Base-by-base conservation (phyloP, 306 rosid species). In the Betula pendula region DNA sequence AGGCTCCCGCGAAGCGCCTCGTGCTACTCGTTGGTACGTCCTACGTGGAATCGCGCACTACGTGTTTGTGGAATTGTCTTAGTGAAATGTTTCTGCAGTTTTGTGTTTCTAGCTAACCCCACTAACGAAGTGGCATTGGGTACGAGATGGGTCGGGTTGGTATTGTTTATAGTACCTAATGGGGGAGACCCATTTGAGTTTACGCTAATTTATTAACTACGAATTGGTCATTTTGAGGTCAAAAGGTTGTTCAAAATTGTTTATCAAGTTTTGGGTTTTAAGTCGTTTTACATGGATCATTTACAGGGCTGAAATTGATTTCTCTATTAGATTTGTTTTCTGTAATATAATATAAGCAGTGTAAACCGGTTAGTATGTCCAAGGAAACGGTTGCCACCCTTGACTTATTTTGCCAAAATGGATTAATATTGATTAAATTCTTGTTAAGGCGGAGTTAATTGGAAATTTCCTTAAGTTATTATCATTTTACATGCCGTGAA, bases 1-100 rank as follows among this genome's bases (percentile, higher is more conserved):
- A 81, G 11, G 90, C 92, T n/a, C 98, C 98, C 0, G 98, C 96
- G 48, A 93, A 88, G 59, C 96, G 98, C 31, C 89, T 93, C 22
- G 89, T 91, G 42, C 87, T 93, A 2, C 84, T 93, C 0, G 90
- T 93, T 56, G 91, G 97, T 93, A 77, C 42, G 88, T 52, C 48
- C 66, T 8, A 38, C 45, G 6, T 0, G 14, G 13, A 69, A 65
- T 25, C 19, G 82, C 68, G 72, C 82, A 1, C 75, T 75, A 71
- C 24, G 71, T 89, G 78, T 75, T 89, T 63, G 88, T 75, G 75
- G 9, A 40, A 65, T 53, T 70, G 76, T 53, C 80, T 73, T 38
- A 69, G 0, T 70, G 73, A 74, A 47, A 11, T 60, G 59, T 48
- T 56, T 50, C 55, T 45, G 47, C 42, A 14, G 50, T 40, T 56